Percentiles rank a stretch among this genome's conserved stretches.
Conservation (phyloP, 192 early-diverging fungal genomes). For the Entomortierella parvispora region DNA sequence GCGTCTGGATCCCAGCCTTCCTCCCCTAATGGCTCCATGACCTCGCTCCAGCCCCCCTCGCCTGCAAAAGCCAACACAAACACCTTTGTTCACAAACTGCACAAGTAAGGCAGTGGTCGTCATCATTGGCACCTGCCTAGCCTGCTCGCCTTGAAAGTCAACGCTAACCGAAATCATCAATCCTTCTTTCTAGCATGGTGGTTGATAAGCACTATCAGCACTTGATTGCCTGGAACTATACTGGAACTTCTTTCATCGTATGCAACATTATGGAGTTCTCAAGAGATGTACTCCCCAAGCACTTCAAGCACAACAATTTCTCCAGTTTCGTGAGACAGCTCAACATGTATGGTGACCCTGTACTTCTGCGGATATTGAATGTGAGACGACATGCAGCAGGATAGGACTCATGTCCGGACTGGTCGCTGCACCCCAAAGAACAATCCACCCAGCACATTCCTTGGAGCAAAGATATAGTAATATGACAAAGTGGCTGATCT, state of each 20-base stretch:
- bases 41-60: conserved; percentile 57
- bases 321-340: conserved; percentile 90
- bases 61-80: conserved; percentile 60
- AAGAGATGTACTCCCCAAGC: conserved; percentile 89
- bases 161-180: neutral
- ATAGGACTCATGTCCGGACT: neutral
- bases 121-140: conserved; percentile 1
- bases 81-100: conserved; percentile 69
- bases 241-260: conserved; percentile 89
- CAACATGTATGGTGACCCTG: conserved; percentile 70
- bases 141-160: neutral
- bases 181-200: conserved; percentile 72
- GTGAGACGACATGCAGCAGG: neutral
- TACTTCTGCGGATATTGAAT: neutral
- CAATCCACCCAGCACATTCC: no score
- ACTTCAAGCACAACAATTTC: conserved; percentile 96
- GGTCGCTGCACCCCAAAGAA: no score
- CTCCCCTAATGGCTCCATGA: conserved; percentile 42
- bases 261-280: conserved; percentile 93
- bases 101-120: conserved; percentile 53
- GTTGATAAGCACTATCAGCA: conserved; percentile 87
- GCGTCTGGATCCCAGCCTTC: conserved; percentile 51
- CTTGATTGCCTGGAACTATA: conserved; percentile 90
- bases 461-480: no score
- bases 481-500: neutral